phyloP scores from a whole-genome alignment of 2,329 filamentous ascomycete genomes.

The Penicillium fuscoglaucum region DNA sequence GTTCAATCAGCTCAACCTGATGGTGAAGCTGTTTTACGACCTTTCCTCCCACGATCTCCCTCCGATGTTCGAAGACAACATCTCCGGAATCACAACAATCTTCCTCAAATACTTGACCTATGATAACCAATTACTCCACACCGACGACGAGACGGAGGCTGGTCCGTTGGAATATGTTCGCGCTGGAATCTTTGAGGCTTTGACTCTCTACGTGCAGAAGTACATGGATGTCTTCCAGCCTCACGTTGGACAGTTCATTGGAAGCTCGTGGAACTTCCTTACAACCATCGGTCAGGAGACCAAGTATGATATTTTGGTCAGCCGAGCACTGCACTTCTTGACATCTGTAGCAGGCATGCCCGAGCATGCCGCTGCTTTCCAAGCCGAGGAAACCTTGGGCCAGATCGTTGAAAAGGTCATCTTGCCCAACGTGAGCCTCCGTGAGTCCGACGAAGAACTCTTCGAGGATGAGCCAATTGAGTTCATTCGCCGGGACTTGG shows the following conservation, averaged over 20 bases:
- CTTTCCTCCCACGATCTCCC: slow-evolving; percentile 96
- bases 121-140: slow-evolving; percentile 77
- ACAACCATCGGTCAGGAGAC: slow-evolving; percentile 83
- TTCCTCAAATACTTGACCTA: slow-evolving; percentile 93
- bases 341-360: slow-evolving; percentile 80
- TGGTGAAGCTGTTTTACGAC: slow-evolving; percentile 92
- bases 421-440: slow-evolving; percentile 83
- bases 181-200: slow-evolving; percentile 86
- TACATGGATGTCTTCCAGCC: slow-evolving; percentile 90
- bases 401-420: slow-evolving; percentile 96
- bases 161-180: slow-evolving; percentile 83
- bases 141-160: slow-evolving; percentile 85
- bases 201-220: slow-evolving; percentile 90
- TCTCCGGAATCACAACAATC: slow-evolving; percentile 71
- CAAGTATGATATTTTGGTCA: slow-evolving; percentile 92
- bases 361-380: slow-evolving; percentile 81
- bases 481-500: slow-evolving; percentile 91
- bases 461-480: slow-evolving; percentile 99
- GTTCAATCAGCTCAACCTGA: slow-evolving; percentile 81
- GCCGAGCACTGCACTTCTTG: slow-evolving; percentile 90
- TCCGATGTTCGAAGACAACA: slow-evolving; percentile 88
- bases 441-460: slow-evolving; percentile 90
- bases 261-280: slow-evolving; percentile 85
- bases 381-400: slow-evolving; percentile 72
- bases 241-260: slow-evolving; percentile 80